A percentile compares a stretch with the other conserved stretches of the same genome.
Evolutionary conservation across 164 flowering plant genomes (phyloP).

Genomic region (Liriodendron chinense): DNA sequence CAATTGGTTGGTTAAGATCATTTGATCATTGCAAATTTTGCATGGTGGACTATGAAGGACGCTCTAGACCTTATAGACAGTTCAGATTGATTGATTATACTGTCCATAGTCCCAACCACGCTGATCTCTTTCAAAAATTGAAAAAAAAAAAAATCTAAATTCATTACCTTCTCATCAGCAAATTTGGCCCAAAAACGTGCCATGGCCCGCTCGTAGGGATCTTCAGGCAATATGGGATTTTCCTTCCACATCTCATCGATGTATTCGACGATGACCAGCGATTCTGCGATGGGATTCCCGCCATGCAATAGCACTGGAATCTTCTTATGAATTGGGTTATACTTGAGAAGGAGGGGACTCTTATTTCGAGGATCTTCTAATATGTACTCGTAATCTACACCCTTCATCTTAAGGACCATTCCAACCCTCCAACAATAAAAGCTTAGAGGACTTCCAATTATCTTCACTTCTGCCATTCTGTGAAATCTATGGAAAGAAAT

Average conservation of each 20-base stretch:
- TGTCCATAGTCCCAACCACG: no score
- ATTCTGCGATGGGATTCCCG: not conserved
- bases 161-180: not conserved
- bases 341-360: not conserved
- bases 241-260: slow-evolving; percentile 9
- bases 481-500: no score
- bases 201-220: slow-evolving; percentile 6
- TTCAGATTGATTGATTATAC: no score
- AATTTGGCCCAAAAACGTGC: slow-evolving; percentile 14
- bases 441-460: not conserved
- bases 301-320: not conserved
- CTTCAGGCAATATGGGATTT: slow-evolving; percentile 7
- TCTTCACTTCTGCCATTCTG: no score
- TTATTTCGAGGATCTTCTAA: not conserved
- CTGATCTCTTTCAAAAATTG: no score
- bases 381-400: not conserved
- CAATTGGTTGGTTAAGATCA: no score
- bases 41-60: no score
- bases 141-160: no score
- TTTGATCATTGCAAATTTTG: no score
- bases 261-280: slow-evolving; percentile 4
- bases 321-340: slow-evolving; percentile 1
- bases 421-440: not conserved
- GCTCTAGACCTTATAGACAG: no score
- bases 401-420: not conserved